Evolutionary conservation across 2,329 filamentous ascomycete species (phyloP).

Genomic region (Colletotrichum sp.): DNA sequence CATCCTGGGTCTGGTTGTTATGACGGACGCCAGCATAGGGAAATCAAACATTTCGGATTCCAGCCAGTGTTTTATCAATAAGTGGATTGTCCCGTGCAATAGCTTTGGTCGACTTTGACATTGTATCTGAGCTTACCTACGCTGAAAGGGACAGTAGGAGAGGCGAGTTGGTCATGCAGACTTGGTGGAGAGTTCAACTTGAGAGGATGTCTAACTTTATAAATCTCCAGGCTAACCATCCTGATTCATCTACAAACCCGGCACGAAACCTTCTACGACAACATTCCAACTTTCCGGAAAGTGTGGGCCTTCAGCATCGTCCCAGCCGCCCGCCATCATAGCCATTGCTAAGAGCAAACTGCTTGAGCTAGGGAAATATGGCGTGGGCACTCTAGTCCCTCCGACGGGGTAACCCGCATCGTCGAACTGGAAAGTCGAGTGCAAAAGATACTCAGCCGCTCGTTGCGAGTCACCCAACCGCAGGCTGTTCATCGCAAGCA

Average conservation of each 20-base stretch:
- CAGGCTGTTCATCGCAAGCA: constrained; percentile 50
- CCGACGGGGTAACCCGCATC: constrained; percentile 61
- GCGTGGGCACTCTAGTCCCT: constrained; percentile 57
- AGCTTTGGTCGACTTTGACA: neutral
- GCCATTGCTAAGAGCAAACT: constrained; percentile 56
- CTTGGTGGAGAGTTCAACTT: neutral
- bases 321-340: constrained; percentile 65
- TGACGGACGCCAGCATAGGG: constrained; percentile 17
- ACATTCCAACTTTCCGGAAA: constrained; percentile 55
- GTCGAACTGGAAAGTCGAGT: constrained; percentile 58
- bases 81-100: neutral
- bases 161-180: neutral
- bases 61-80: neutral
- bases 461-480: constrained; percentile 42
- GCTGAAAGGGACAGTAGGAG: neutral
- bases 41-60: neutral
- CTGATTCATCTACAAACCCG: neutral
- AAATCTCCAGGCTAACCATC: neutral
- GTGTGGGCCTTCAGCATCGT: constrained; percentile 48
- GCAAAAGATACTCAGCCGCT: constrained; percentile 48
- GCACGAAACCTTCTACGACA: constrained; percentile 50
- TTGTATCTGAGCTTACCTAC: neutral
- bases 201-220: neutral
- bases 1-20: neutral
- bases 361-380: constrained; percentile 60